A percentile compares a stretch with the other conserved stretches of the same genome.
Conservation (phyloP, 164 flowering plant species). For the Berberis thunbergii region DNA sequence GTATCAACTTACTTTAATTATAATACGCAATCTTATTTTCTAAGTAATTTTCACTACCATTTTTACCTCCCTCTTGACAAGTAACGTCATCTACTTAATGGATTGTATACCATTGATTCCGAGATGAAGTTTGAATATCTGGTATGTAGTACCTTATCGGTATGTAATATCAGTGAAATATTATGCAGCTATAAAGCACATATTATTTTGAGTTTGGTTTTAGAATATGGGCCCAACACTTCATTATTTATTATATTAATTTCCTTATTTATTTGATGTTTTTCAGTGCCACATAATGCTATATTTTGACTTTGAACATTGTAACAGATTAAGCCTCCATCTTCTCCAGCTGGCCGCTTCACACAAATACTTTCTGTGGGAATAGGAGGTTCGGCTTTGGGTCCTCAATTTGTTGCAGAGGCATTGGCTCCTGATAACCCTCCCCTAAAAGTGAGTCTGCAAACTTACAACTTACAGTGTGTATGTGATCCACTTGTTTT, state of each 20-base stretch:
- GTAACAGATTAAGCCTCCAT: constrained; percentile 36
- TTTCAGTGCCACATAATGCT: neutral
- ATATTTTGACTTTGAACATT: constrained; percentile 1
- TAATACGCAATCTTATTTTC: too few relatives aligned
- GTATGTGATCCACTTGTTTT: neutral
- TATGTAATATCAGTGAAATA: too few relatives aligned
- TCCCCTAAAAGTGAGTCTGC: constrained; percentile 67
- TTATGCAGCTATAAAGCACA: too few relatives aligned
- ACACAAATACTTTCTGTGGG: constrained; percentile 93
- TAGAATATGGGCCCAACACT: neutral
- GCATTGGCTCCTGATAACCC: constrained; percentile 99
- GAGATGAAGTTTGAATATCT: too few relatives aligned
- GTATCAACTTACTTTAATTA: too few relatives aligned
- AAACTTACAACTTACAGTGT: neutral
- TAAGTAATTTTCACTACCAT: too few relatives aligned
- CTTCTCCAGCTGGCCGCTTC: constrained; percentile 62
- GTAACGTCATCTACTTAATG: too few relatives aligned
- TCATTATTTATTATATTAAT: neutral
- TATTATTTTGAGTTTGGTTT: too few relatives aligned
- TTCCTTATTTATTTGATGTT: neutral
- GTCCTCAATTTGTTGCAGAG: constrained; percentile 98
- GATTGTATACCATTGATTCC: too few relatives aligned
- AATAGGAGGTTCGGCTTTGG: constrained; percentile 97
- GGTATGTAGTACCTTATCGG: too few relatives aligned
- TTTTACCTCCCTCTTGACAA: too few relatives aligned